These are phyloP conservation scores for Rosa hybrid DNA, from an alignment of 331 rosid species.

Conservation along the genomic window DNA sequence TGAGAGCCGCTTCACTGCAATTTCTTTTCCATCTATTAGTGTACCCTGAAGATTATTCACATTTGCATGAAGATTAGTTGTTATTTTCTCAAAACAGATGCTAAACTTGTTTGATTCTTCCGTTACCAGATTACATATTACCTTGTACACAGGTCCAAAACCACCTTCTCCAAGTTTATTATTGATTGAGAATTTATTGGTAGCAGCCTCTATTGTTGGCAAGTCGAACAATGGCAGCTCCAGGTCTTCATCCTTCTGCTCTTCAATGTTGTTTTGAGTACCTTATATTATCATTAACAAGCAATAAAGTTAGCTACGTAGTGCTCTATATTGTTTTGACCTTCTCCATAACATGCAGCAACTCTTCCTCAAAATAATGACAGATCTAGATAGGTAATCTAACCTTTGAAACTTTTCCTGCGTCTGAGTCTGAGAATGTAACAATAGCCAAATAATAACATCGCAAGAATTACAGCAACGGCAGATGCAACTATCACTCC, in stretches of 20 bases:
- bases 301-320: not conserved
- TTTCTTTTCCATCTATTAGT: constrained; percentile 33
- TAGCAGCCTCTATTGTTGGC: constrained; percentile 33
- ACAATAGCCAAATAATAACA: constrained; percentile 24
- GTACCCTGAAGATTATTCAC: constrained; percentile 29
- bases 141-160: constrained; percentile 49
- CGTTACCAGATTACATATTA: constrained; percentile 7
- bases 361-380: not conserved
- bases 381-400: not conserved
- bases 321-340: not conserved
- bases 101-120: not conserved
- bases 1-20: constrained; percentile 39
- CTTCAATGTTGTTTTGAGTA: constrained; percentile 6
- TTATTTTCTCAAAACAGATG: not conserved
- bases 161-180: constrained; percentile 56
- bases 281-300: not conserved
- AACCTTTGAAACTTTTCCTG: constrained; percentile 33
- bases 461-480: constrained; percentile 25
- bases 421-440: constrained; percentile 21
- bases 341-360: not conserved
- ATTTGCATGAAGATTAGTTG: not conserved
- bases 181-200: constrained; percentile 28
- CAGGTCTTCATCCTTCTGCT: constrained; percentile 31
- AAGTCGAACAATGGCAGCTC: constrained; percentile 37
- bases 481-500: constrained; percentile 35